These are phyloP conservation scores for Cicer bijugum DNA, from an alignment of 306 rosid species.

Conservation along the genomic window DNA sequence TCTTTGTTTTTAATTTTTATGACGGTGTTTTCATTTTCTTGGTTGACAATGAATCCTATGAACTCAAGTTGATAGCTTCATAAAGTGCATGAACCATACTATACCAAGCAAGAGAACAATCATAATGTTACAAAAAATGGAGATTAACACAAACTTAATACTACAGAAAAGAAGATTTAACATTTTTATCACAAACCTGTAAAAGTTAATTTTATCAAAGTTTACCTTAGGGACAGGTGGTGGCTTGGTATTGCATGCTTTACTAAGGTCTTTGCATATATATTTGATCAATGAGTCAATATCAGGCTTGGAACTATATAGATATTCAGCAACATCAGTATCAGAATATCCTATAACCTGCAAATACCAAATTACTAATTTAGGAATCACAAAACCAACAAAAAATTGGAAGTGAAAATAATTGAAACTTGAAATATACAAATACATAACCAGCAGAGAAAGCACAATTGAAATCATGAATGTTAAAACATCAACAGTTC, in stretches of 20 bases:
- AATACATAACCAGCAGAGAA: slow-evolving; percentile 1
- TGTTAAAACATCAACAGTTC: not conserved
- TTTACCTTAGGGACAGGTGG: slow-evolving; percentile 92
- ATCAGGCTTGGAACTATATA: slow-evolving; percentile 70
- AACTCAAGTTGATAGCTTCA: not conserved
- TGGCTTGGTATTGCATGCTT: slow-evolving; percentile 73
- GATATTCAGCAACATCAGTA: slow-evolving; percentile 92
- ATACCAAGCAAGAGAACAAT: slow-evolving; percentile 10
- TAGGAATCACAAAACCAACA: slow-evolving; percentile 17
- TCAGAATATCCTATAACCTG: slow-evolving; percentile 94
- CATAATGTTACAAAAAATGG: not conserved
- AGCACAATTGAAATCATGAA: slow-evolving; percentile 31
- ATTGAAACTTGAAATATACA: slow-evolving; percentile 8
- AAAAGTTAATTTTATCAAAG: slow-evolving; percentile 10
- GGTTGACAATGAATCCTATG: slow-evolving; percentile 22
- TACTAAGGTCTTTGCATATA: slow-evolving; percentile 78
- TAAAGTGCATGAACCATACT: not conserved
- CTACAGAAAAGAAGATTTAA: slow-evolving; percentile 13
- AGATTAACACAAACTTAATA: slow-evolving; percentile 7
- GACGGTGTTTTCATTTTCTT: not conserved
- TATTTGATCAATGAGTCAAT: slow-evolving; percentile 62
- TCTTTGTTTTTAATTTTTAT: not conserved
- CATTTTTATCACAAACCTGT: not conserved
- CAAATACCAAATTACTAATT: slow-evolving; percentile 35
- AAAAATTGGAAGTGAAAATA: not conserved